These are phyloP conservation scores for Cyberlindnera maclurae DNA, from an alignment of 805 yeast species.

Conservation along the genomic window DNA sequence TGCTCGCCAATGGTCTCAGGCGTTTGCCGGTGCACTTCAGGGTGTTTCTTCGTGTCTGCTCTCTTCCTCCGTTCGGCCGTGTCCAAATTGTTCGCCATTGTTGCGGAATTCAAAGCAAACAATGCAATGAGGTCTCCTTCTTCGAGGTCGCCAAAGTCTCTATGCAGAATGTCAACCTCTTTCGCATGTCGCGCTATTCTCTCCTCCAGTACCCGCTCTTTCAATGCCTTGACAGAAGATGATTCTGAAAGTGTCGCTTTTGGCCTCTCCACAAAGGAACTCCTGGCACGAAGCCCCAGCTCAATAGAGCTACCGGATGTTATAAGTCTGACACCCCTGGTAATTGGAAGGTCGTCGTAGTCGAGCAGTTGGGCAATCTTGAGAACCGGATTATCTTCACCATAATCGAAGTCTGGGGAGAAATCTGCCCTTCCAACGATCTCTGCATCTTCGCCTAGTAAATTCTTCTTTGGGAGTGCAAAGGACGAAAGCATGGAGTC, in stretches of 20 bases:
- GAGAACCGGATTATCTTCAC: background rate
- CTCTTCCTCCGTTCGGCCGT: too few relatives aligned
- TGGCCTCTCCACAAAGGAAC: background rate
- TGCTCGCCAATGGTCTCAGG: too few relatives aligned
- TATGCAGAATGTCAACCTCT: slow-evolving; percentile 12
- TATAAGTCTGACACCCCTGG: slow-evolving; percentile 8
- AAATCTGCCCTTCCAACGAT: background rate
- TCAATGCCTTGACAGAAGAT: background rate
- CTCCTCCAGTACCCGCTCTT: background rate
- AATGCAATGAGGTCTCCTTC: slow-evolving; percentile 3
- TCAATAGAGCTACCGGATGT: slow-evolving; percentile 16
- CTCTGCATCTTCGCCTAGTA: background rate
- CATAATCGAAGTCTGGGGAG: background rate
- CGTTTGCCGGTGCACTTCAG: too few relatives aligned
- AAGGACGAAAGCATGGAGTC: background rate
- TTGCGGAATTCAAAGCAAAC: background rate
- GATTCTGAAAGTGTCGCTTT: background rate
- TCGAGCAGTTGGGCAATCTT: background rate
- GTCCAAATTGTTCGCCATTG: background rate
- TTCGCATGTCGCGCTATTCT: slow-evolving; percentile 4
- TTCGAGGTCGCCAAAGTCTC: slow-evolving; percentile 10
- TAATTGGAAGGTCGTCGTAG: background rate
- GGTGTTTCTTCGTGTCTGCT: too few relatives aligned
- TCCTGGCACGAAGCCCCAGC: background rate
- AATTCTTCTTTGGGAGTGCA: background rate